Conservation (phyloP, 495 filamentous ascomycete genomes). For the Aspergillus taichungensis region DNA sequence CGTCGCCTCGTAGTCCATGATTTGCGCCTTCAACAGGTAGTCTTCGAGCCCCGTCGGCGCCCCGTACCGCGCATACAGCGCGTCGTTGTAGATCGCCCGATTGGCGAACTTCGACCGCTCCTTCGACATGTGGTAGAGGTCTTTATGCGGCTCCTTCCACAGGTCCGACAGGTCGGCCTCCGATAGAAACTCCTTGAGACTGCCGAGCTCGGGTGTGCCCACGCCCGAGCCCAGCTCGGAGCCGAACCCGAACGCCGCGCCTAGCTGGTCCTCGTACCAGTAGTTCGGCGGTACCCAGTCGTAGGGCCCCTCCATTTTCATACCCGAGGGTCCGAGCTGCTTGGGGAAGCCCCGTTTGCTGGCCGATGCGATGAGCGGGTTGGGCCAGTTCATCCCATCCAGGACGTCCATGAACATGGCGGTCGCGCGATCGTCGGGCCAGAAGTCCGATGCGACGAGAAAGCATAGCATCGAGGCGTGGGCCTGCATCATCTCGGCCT, state of each 20-base stretch:
- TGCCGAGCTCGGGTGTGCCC: constrained; percentile 49
- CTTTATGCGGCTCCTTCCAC: constrained; percentile 45
- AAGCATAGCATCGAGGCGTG: constrained; percentile 50
- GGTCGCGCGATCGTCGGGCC: constrained; percentile 50
- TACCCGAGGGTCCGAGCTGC: constrained; percentile 44
- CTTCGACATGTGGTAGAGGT: constrained; percentile 51
- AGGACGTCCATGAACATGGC: constrained; percentile 42
- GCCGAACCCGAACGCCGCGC: constrained; percentile 55
- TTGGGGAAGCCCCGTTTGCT: constrained; percentile 44
- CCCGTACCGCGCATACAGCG: constrained; percentile 45
- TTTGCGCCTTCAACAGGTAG: constrained; percentile 46
- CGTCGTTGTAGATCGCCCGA: constrained; percentile 49
- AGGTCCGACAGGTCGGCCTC: constrained; percentile 40
- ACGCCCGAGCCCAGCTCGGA: constrained; percentile 54
- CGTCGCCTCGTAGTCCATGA: constrained; percentile 57
- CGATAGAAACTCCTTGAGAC: constrained; percentile 46
- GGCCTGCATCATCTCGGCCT: constrained; percentile 49
- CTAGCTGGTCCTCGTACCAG: constrained; percentile 45
- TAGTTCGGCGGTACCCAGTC: constrained; percentile 61
- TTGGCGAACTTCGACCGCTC: constrained; percentile 44
- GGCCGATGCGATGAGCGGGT: constrained; percentile 50
- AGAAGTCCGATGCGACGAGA: constrained; percentile 54
- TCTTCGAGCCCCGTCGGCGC: constrained; percentile 42
- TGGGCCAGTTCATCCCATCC: constrained; percentile 43
- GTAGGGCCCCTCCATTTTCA: constrained; percentile 63